Conservation (phyloP, 306 rosid species). For the Pachyrhizus erosus region DNA sequence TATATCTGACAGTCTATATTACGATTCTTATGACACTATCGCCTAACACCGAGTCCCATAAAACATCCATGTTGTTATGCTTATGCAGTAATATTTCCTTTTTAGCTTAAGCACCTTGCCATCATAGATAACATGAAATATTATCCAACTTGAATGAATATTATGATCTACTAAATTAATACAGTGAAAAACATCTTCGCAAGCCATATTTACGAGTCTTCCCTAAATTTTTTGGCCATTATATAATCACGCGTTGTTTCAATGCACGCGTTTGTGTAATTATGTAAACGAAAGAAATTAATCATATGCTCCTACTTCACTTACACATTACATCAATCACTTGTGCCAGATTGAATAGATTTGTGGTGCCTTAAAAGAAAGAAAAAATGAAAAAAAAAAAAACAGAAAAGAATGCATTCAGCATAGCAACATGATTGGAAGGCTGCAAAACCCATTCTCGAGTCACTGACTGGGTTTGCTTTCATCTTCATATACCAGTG, state of each 20-base stretch:
- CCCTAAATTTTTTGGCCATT: background rate
- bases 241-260: background rate
- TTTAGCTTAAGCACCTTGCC: background rate
- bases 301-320: background rate
- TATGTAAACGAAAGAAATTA: background rate
- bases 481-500: constrained; percentile 9
- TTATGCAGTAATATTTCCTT: background rate
- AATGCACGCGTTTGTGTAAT: background rate
- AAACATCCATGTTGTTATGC: background rate
- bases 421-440: background rate
- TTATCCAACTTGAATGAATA: background rate
- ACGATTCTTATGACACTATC: background rate
- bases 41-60: background rate
- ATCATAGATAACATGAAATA: background rate
- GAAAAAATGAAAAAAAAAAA: background rate
- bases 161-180: background rate
- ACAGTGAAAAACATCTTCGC: background rate
- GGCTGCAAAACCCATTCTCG: background rate
- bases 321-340: background rate
- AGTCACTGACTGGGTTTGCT: background rate
- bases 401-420: background rate
- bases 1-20: too few relatives aligned
- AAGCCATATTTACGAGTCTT: background rate
- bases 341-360: background rate
- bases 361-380: background rate